Evolutionary conservation across 1,284 basidiomycete species (phyloP).

Genomic region (Sporisorium sorghi): DNA sequence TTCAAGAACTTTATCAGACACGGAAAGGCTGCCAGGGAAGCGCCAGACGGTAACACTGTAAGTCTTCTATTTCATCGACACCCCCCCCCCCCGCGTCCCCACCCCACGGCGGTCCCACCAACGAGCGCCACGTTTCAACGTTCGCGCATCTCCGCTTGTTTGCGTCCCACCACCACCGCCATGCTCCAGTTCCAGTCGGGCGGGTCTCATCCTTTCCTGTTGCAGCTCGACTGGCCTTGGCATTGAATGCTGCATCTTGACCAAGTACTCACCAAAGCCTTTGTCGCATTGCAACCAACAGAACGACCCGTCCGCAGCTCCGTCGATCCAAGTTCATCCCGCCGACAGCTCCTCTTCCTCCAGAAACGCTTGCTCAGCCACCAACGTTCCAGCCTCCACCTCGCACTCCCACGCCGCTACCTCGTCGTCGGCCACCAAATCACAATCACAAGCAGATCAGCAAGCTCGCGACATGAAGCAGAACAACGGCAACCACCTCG

Average conservation of each 20-base stretch:
- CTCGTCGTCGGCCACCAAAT: neutral
- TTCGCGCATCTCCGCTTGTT: neutral
- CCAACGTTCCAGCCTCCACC: slow-evolving; percentile 34
- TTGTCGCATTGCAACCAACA: slow-evolving; percentile 2
- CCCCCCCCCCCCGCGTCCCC: neutral
- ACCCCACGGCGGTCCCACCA: slow-evolving; percentile 8
- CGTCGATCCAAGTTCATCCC: slow-evolving; percentile 37
- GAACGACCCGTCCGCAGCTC: slow-evolving; percentile 33
- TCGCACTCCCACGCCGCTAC: slow-evolving; percentile 44
- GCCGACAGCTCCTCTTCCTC: slow-evolving; percentile 34
- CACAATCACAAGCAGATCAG: slow-evolving; percentile 5
- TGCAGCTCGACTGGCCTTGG: neutral
- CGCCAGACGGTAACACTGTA: slow-evolving; percentile 32
- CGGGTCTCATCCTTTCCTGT: neutral
- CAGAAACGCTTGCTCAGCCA: slow-evolving; percentile 17
- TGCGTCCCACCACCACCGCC: neutral
- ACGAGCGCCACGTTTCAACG: neutral
- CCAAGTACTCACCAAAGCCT: neutral
- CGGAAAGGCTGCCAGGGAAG: slow-evolving; percentile 57
- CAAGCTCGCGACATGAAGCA: slow-evolving; percentile 40
- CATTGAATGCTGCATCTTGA: neutral
- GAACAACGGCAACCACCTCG: slow-evolving; percentile 29
- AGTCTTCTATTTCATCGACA: slow-evolving; percentile 22
- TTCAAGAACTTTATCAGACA: slow-evolving; percentile 66
- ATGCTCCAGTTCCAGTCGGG: neutral